phyloP scores from a whole-genome alignment of 768 basidiomycete species.

The Russula dissimulans region DNA sequence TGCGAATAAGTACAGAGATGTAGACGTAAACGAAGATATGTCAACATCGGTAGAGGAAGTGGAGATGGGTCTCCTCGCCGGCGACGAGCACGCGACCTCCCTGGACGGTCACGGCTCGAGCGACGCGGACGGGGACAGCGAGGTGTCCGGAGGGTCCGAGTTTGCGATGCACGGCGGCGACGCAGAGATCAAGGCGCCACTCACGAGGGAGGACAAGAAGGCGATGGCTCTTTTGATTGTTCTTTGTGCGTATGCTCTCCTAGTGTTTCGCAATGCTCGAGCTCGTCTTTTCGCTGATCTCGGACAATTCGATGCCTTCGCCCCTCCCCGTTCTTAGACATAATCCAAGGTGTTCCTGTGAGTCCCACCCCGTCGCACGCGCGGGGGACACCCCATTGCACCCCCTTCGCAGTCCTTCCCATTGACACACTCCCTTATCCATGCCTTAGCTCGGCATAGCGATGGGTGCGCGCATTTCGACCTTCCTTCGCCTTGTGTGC shows the following conservation, averaged over 20 bases:
- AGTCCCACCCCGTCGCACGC: constrained; percentile 24
- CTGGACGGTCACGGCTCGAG: constrained; percentile 12
- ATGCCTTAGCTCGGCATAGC: constrained; percentile 17
- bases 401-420: too few relatives aligned
- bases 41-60: constrained; percentile 18
- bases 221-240: constrained; percentile 39
- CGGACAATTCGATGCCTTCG: neutral
- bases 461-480: constrained; percentile 3
- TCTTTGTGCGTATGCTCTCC: constrained; percentile 33
- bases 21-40: neutral
- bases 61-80: constrained; percentile 20
- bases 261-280: neutral
- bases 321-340: constrained; percentile 25
- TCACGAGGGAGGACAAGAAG: constrained; percentile 31
- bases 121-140: neutral
- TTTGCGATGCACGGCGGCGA: neutral
- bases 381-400: too few relatives aligned
- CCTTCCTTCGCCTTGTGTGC: constrained; percentile 58
- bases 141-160: neutral
- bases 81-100: constrained; percentile 12
- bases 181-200: neutral
- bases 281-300: neutral
- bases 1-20: neutral
- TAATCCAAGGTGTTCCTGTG: constrained; percentile 82
- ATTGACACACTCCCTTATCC: neutral